A percentile compares a stretch with the other conserved stretches of the same genome.
These are phyloP conservation scores for Kregervanrija delftensis DNA, from an alignment of 805 yeast genomes.

Conservation along the genomic window DNA sequence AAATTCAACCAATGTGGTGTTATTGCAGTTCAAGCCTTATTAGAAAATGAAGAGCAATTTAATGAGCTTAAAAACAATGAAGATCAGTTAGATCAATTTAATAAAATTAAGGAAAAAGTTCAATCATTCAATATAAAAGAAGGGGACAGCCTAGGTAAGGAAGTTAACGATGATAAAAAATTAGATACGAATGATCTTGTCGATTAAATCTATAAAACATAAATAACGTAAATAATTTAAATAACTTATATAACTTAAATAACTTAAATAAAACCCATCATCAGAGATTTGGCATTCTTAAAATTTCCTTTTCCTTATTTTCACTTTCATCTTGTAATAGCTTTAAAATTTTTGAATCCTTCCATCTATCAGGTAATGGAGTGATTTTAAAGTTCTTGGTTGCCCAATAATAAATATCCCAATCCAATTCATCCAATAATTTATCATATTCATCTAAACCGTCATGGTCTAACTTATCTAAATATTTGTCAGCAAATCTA, in stretches of 20 bases:
- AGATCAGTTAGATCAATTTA: background rate
- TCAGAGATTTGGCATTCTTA: slow-evolving; percentile 79
- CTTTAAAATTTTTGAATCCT: slow-evolving; percentile 53
- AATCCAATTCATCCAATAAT: slow-evolving; percentile 88
- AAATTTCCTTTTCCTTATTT: slow-evolving; percentile 61
- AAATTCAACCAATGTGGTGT: slow-evolving; percentile 75
- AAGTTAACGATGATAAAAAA: too few species aligned
- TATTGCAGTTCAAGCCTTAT: slow-evolving; percentile 69
- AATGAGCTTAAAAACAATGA: slow-evolving; percentile 40
- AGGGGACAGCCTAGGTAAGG: too few species aligned
- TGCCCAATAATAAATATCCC: slow-evolving; percentile 99
- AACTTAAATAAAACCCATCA: background rate
- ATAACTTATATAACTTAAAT: too few species aligned
- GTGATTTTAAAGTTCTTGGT: slow-evolving; percentile 74
- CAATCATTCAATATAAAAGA: too few species aligned
- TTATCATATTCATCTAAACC: slow-evolving; percentile 82
- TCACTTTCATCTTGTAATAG: slow-evolving; percentile 67
- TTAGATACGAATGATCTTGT: slow-evolving; percentile 32
- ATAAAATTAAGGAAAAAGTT: too few species aligned
- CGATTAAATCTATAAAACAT: slow-evolving; percentile 21
- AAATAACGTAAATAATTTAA: too few species aligned
- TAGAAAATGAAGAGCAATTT: slow-evolving; percentile 70
- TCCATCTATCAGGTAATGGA: slow-evolving; percentile 86
- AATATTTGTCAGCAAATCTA: slow-evolving; percentile 73
- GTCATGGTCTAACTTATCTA: slow-evolving; percentile 48